These are phyloP conservation scores for Lachnellula cervina DNA, from an alignment of 2,329 filamentous ascomycete genomes.

Conservation along the genomic window DNA sequence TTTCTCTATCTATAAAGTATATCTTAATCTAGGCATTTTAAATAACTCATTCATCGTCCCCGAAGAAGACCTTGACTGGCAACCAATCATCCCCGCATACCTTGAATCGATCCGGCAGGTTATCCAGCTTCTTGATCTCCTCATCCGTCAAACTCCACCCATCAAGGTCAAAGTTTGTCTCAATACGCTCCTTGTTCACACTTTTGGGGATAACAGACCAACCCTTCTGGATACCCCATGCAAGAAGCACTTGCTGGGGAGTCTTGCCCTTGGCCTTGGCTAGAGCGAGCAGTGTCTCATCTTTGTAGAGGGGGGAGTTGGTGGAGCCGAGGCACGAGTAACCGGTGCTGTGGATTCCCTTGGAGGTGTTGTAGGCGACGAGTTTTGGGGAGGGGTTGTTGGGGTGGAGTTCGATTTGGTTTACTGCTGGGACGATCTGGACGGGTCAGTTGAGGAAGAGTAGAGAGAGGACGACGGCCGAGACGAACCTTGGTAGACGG, in stretches of 20 bases:
- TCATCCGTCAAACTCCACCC: slow-evolving; percentile 69
- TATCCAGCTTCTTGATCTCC: slow-evolving; percentile 60
- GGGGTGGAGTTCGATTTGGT: slow-evolving; percentile 79
- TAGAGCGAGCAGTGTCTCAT: slow-evolving; percentile 56
- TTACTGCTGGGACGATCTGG: slow-evolving; percentile 60
- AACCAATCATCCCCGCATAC: slow-evolving; percentile 71
- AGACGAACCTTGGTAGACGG: slow-evolving; percentile 52
- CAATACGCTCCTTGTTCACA: slow-evolving; percentile 67
- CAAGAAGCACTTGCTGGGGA: slow-evolving; percentile 69
- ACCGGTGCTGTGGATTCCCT: slow-evolving; percentile 70
- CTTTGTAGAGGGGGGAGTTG: slow-evolving; percentile 65
- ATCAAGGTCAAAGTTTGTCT: slow-evolving; percentile 70
- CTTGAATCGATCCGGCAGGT: slow-evolving; percentile 62
- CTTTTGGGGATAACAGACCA: slow-evolving; percentile 85
- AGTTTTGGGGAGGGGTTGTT: slow-evolving; percentile 79
- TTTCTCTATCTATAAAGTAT: too few species aligned
- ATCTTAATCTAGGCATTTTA: background rate
- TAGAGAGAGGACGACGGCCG: background rate
- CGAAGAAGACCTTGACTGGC: slow-evolving; percentile 76
- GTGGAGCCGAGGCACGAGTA: slow-evolving; percentile 71
- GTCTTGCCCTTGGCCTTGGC: slow-evolving; percentile 64
- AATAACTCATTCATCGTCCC: slow-evolving; percentile 64
- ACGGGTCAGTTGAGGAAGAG: background rate
- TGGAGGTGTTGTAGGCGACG: slow-evolving; percentile 64
- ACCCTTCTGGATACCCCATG: slow-evolving; percentile 77